Evolutionary conservation across 1,284 basidiomycete genomes (phyloP).

Genomic region (Cronartium quercuum): DNA sequence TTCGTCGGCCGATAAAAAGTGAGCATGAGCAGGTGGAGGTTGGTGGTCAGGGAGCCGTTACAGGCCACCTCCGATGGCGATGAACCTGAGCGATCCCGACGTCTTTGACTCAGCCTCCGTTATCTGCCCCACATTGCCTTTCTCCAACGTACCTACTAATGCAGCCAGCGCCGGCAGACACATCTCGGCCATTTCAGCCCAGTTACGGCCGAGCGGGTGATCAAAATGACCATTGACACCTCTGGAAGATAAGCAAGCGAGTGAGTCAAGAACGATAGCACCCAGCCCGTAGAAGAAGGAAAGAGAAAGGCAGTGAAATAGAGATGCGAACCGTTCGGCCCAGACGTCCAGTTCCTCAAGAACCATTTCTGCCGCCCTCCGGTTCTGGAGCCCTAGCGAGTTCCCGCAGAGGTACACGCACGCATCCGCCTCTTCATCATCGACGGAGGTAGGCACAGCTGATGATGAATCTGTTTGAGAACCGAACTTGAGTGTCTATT

Average conservation of each 20-base stretch:
- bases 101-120: conserved; percentile 26
- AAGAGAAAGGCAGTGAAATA: conserved; percentile 41
- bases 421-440: conserved; percentile 46
- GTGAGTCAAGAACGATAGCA: conserved; percentile 32
- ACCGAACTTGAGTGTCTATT: not conserved
- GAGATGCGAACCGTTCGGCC: conserved; percentile 61
- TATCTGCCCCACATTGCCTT: conserved; percentile 23
- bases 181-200: conserved; percentile 71
- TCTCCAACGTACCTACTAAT: conserved; percentile 60
- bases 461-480: not conserved
- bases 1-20: conserved; percentile 86
- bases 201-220: conserved; percentile 74
- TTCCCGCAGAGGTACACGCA: conserved; percentile 92
- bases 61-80: conserved; percentile 81
- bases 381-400: conserved; percentile 78
- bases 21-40: conserved; percentile 88
- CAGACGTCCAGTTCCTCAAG: conserved; percentile 83
- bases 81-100: conserved; percentile 70
- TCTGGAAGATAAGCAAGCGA: conserved; percentile 52
- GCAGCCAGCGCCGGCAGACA: conserved; percentile 71
- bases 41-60: conserved; percentile 87
- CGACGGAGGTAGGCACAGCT: not conserved
- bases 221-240: conserved; percentile 86
- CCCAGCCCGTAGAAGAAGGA: conserved; percentile 14
- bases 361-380: conserved; percentile 64